phyloP scores from a whole-genome alignment of 2,329 filamentous ascomycete species.

The Calonectria fujianensis region DNA sequence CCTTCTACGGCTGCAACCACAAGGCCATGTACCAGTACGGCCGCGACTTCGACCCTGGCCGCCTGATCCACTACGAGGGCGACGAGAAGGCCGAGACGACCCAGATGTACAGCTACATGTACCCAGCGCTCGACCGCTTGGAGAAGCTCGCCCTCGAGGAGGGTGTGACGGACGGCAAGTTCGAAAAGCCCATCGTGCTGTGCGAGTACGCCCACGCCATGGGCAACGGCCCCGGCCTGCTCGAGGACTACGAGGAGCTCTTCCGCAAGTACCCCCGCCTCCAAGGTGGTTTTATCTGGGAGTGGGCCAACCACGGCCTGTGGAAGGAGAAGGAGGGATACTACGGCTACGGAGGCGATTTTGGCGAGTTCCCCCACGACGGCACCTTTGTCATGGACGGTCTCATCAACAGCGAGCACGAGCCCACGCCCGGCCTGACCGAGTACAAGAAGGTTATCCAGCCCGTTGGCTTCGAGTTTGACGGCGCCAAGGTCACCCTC shows the following conservation, averaged over 20 bases:
- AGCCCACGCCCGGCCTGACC: conserved; percentile 72
- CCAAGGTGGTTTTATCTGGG: conserved; percentile 81
- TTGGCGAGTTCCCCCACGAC: conserved; percentile 77
- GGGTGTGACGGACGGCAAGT: conserved; percentile 66
- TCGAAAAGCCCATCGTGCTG: conserved; percentile 75
- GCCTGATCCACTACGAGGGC: conserved; percentile 81
- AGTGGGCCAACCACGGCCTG: conserved; percentile 79
- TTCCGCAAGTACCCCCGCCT: conserved; percentile 77
- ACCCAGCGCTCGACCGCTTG: conserved; percentile 72
- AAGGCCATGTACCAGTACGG: conserved; percentile 80
- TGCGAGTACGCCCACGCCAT: conserved; percentile 79
- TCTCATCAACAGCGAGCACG: conserved; percentile 71
- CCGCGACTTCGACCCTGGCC: conserved; percentile 73
- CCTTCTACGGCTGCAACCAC: conserved; percentile 82
- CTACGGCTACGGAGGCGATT: conserved; percentile 78
- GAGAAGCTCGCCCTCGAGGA: conserved; percentile 66
- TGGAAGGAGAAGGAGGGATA: conserved; percentile 67
- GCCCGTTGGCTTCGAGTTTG: conserved; percentile 67
- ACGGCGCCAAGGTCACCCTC: conserved; percentile 62
- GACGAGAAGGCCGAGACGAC: conserved; percentile 75
- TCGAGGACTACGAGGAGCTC: conserved; percentile 80
- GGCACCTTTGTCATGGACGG: conserved; percentile 79
- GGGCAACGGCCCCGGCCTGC: conserved; percentile 83
- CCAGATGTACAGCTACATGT: conserved; percentile 83
- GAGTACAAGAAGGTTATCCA: conserved; percentile 76